Evolutionary conservation across 192 early-diverging fungal genomes (phyloP), one percentile per base, ranked within the genome.

Genomic region (Linnemannia exigua): DNA sequence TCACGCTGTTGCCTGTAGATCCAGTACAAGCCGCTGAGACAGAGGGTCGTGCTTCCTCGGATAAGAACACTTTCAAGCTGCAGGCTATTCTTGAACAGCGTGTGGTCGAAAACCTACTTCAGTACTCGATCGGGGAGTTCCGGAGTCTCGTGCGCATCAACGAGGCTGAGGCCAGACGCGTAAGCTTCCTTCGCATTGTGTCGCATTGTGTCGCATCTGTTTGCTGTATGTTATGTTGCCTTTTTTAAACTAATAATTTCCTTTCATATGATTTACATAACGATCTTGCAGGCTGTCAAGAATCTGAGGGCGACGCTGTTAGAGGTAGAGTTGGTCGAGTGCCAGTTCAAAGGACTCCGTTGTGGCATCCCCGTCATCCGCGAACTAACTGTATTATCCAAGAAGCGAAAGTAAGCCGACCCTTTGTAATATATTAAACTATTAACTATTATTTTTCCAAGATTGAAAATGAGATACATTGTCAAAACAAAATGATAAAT

Each of bases 291-390:
- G 84, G 74, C 78, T 28, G 84, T 80, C 5, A 19, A 22, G 9
- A 76, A 67, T 19, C 19, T 86, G 37, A 66, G 84, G 1, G 7
- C 37, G 17, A 25, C 37, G 8, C 33, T 86, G 1, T 67, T 58
- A 0, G 79, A 86, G 19, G 84, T 77, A 4, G 77, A 80, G 17
- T 33, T 71, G 28, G 69, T 86, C 20, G 84, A 86, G 31, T 86
- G 84, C 15, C 33, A 36, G 28, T 76, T 86, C 48, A 79, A 61
- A 25, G 84, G 84, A 0, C 17, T 79, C 4, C 73, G 84, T 14
- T n/a, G 4, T 19, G 61, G 70, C 28, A 66, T 77, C 16, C 78
- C 79, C 9, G 84, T 86, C 22, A 80, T 86, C n/a, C 67, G 84
- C 1, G 84, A 86, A 15, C 36, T 86, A 2, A 76, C 67, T 0